A percentile compares a stretch with the other conserved stretches of the same genome.
Evolutionary conservation across 2,329 filamentous ascomycete species (phyloP).

Genomic region (Macrophomina phaseolina): DNA sequence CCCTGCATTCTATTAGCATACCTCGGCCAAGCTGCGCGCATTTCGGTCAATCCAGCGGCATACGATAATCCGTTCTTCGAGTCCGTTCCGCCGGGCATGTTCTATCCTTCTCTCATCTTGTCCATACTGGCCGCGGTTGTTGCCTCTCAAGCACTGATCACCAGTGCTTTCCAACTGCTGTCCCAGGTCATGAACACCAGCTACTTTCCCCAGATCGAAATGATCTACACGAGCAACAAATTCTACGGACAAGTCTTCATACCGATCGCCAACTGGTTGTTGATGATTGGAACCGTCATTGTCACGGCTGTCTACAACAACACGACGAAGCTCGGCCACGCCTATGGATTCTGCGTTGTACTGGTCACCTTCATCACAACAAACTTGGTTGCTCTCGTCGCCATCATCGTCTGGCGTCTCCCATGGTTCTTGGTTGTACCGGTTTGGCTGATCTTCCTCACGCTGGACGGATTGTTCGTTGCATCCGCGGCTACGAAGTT

Average conservation of each 20-base stretch:
- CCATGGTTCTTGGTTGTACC: slow-evolving; percentile 65
- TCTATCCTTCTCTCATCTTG: slow-evolving; percentile 72
- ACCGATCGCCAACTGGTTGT: slow-evolving; percentile 75
- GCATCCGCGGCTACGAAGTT: slow-evolving; percentile 75
- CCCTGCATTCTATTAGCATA: slow-evolving; percentile 72
- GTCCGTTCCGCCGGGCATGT: slow-evolving; percentile 68
- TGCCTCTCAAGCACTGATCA: slow-evolving; percentile 80
- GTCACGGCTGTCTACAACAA: slow-evolving; percentile 77
- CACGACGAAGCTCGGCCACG: slow-evolving; percentile 33
- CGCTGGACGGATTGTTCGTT: slow-evolving; percentile 72
- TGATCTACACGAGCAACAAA: slow-evolving; percentile 71
- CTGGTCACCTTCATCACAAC: slow-evolving; percentile 81
- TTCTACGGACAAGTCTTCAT: slow-evolving; percentile 81
- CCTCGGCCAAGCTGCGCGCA: slow-evolving; percentile 76
- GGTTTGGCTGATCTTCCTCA: slow-evolving; percentile 68
- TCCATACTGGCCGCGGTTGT: slow-evolving; percentile 75
- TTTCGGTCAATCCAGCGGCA: slow-evolving; percentile 64
- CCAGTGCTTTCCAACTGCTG: slow-evolving; percentile 70
- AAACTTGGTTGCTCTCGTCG: slow-evolving; percentile 73
- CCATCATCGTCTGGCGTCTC: slow-evolving; percentile 74
- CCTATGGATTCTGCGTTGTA: slow-evolving; percentile 71
- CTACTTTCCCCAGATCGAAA: slow-evolving; percentile 78
- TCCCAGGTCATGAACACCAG: slow-evolving; percentile 73
- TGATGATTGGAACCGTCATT: slow-evolving; percentile 77
- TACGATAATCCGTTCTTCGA: slow-evolving; percentile 78